Evolutionary conservation across 73 alveolate species (phyloP).

Genomic region (Tetrahymena malaccensis): DNA sequence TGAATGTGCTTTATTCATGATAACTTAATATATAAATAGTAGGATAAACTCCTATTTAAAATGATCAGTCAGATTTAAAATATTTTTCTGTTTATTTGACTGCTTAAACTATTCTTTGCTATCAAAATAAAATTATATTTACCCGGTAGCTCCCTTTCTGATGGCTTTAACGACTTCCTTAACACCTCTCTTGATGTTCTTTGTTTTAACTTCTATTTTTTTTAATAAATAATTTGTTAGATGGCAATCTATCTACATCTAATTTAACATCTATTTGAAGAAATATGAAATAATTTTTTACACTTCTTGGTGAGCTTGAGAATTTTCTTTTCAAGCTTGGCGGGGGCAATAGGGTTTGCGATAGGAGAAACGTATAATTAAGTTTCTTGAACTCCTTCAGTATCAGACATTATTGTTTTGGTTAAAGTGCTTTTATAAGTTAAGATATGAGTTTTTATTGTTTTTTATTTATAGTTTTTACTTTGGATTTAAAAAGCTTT

Average conservation of each 20-base stretch:
- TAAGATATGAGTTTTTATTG: neutral
- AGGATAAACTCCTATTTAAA: neutral
- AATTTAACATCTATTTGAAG: neutral
- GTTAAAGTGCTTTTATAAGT: neutral
- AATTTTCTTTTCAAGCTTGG: conserved; percentile 61
- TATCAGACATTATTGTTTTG: conserved; percentile 21
- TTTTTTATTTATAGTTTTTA: neutral
- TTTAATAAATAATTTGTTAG: neutral
- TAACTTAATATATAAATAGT: neutral
- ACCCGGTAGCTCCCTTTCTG: conserved; percentile 64
- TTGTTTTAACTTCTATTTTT: conserved; percentile 23
- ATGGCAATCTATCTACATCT: no score
- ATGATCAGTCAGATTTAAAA: neutral
- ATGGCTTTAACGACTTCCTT: conserved; percentile 80
- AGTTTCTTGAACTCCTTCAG: conserved; percentile 35
- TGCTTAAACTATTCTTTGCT: neutral
- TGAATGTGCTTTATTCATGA: neutral
- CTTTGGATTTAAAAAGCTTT: neutral
- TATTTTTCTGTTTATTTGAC: neutral
- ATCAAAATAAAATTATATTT: neutral
- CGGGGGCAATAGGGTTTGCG: conserved; percentile 79
- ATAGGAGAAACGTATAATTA: conserved; percentile 69
- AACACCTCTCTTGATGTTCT: conserved; percentile 76
- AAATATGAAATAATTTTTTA: conserved; percentile 1
- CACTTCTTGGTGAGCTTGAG: conserved; percentile 65